A percentile compares a stretch with the other conserved stretches of the same genome.
phyloP scores from a whole-genome alignment of 192 early-diverging fungal species.

The Oehlia diaphana region DNA sequence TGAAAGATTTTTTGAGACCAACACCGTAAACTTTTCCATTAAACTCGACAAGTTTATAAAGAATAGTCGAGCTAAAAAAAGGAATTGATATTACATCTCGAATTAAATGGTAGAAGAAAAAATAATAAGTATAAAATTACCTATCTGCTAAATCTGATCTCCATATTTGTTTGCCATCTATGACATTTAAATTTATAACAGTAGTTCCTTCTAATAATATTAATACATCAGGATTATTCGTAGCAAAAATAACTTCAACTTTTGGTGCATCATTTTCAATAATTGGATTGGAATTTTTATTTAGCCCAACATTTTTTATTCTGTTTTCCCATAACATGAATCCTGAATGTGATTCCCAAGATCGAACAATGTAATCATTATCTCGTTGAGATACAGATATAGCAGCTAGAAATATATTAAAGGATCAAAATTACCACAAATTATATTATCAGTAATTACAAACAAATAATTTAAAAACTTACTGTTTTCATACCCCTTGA shows the following conservation, averaged over 20 bases:
- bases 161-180: slow-evolving; percentile 16
- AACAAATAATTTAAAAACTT: slow-evolving; percentile 36
- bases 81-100: background rate
- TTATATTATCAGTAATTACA: slow-evolving; percentile 23
- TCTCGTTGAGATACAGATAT: slow-evolving; percentile 32
- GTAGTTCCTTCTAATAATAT: slow-evolving; percentile 1
- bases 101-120: background rate
- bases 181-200: slow-evolving; percentile 3
- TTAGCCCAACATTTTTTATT: background rate
- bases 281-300: background rate
- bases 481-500: slow-evolving; percentile 53
- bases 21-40: slow-evolving; percentile 32
- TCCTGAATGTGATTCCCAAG: slow-evolving; percentile 42
- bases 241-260: slow-evolving; percentile 8
- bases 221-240: background rate
- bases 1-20: slow-evolving; percentile 34
- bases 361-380: slow-evolving; percentile 29
- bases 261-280: background rate
- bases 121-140: background rate
- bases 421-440: background rate
- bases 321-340: slow-evolving; percentile 36
- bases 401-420: slow-evolving; percentile 14
- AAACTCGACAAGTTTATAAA: slow-evolving; percentile 31
- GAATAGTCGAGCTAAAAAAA: background rate
- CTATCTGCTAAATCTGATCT: slow-evolving; percentile 2